Evolutionary conservation across 116 monocot species (phyloP).

Genomic region (Trichopus zeylanicus): DNA sequence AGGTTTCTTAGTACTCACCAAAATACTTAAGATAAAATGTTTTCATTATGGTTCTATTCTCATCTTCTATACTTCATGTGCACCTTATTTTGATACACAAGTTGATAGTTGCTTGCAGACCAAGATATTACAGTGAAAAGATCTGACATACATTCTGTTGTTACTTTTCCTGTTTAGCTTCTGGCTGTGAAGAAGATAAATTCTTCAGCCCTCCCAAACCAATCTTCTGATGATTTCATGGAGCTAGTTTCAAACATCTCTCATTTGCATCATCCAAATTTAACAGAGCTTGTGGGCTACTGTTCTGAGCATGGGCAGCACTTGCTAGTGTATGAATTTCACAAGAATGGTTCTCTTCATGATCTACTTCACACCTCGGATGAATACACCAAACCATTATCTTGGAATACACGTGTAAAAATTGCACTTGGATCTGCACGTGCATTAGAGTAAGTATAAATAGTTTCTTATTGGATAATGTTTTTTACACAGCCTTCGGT

Average conservation of each 20-base stretch:
- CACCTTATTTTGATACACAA: too few relatives aligned
- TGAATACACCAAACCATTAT: constrained; percentile 63
- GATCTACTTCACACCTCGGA: constrained; percentile 72
- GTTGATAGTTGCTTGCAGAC: not conserved
- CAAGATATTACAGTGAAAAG: not conserved
- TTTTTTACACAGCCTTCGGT: too few relatives aligned
- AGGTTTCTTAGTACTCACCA: too few relatives aligned
- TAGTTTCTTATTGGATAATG: not conserved
- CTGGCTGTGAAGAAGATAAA: constrained; percentile 88
- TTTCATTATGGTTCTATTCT: too few relatives aligned
- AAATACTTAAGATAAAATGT: too few relatives aligned
- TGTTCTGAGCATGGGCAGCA: constrained; percentile 79
- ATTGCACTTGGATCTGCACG: constrained; percentile 72
- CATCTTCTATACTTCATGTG: too few relatives aligned
- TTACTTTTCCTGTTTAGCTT: constrained; percentile 26
- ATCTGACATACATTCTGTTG: not conserved
- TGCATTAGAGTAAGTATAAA: constrained; percentile 58
- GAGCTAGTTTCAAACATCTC: constrained; percentile 56
- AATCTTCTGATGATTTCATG: constrained; percentile 54
- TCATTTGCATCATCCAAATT: constrained; percentile 62
- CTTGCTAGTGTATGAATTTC: constrained; percentile 62
- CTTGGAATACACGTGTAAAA: constrained; percentile 76
- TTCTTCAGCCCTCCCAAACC: constrained; percentile 37
- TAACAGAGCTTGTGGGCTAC: constrained; percentile 75
- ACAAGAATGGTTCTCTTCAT: constrained; percentile 68